Evolutionary conservation across 1,139 yeast genomes (phyloP).

Genomic region (Taphrina sp.): DNA sequence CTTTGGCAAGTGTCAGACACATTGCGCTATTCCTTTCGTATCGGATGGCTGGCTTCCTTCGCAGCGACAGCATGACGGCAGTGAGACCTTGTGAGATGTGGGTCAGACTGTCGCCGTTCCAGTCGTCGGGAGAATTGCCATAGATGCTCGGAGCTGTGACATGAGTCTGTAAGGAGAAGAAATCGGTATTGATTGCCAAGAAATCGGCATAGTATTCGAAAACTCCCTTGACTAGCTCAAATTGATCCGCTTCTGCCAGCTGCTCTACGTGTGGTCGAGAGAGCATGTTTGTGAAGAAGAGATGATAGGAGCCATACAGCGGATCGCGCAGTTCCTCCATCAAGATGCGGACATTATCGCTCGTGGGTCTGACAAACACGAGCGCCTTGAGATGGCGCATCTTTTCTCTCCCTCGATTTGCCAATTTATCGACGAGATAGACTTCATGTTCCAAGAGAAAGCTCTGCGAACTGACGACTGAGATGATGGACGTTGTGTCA

Average conservation of each 20-base stretch:
- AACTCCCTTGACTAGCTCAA: constrained; percentile 71
- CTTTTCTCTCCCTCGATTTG: constrained; percentile 63
- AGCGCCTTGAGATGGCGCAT: constrained; percentile 83
- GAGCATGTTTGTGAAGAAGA: constrained; percentile 72
- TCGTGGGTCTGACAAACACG: constrained; percentile 72
- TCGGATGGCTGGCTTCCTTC: constrained; percentile 72
- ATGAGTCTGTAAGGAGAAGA: constrained; percentile 52
- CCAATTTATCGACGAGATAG: constrained; percentile 70
- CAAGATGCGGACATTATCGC: constrained; percentile 59
- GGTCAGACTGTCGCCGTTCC: constrained; percentile 55
- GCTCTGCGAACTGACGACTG: constrained; percentile 85
- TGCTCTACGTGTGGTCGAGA: constrained; percentile 75
- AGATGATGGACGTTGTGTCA: constrained; percentile 75
- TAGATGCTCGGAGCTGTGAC: constrained; percentile 41
- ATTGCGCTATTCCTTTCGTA: constrained; percentile 66
- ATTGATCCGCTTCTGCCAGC: constrained; percentile 85
- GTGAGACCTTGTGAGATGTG: constrained; percentile 55
- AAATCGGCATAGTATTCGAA: constrained; percentile 85
- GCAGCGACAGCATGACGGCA: constrained; percentile 69
- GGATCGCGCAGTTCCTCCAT: constrained; percentile 71
- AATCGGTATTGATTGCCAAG: constrained; percentile 64
- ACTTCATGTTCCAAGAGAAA: constrained; percentile 77
- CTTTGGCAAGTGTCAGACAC: constrained; percentile 59
- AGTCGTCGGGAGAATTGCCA: constrained; percentile 43
- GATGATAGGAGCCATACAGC: constrained; percentile 70